Percentiles rank a stretch among this genome's conserved stretches.
These are phyloP conservation scores for Chenopodium formosanum DNA, from an alignment of 148 eudicot species.

Conservation along the genomic window DNA sequence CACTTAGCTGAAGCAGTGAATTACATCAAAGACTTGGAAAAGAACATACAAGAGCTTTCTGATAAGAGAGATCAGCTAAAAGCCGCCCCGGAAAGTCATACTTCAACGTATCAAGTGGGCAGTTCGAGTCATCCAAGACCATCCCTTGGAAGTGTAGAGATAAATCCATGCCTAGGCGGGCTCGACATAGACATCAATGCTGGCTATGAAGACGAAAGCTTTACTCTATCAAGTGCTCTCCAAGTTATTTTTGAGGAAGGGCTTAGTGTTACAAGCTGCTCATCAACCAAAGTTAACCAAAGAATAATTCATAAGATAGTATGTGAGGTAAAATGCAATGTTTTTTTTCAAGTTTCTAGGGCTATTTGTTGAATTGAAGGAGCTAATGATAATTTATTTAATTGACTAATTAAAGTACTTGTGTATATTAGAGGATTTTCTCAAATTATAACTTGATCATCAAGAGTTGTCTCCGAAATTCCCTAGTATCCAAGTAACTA, in stretches of 20 bases:
- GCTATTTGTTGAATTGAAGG: background rate
- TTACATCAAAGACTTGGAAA: constrained; percentile 42
- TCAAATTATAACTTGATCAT: background rate
- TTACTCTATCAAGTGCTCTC: constrained; percentile 33
- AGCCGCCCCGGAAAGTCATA: background rate
- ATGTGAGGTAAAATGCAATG: constrained; percentile 37
- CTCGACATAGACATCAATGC: constrained; percentile 32
- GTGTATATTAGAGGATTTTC: background rate
- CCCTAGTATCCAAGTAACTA: no score
- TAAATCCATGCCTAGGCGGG: constrained; percentile 25
- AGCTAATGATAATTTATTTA: background rate
- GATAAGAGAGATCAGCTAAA: constrained; percentile 36
- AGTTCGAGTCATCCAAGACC: constrained; percentile 13
- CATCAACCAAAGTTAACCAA: constrained; percentile 33
- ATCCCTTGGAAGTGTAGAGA: constrained; percentile 6
- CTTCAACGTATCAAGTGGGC: background rate
- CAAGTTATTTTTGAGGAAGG: constrained; percentile 34
- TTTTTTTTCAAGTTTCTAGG: background rate
- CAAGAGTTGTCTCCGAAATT: no score
- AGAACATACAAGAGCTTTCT: constrained; percentile 30
- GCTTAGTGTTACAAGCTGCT: constrained; percentile 33
- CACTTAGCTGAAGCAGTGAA: constrained; percentile 34
- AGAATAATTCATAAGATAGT: constrained; percentile 34
- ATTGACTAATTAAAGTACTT: background rate
- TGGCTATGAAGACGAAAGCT: constrained; percentile 14